A percentile compares a stretch with the other conserved stretches of the same genome.
Evolutionary conservation across 805 yeast species (phyloP).

Genomic region (Yarrowia porcina): DNA sequence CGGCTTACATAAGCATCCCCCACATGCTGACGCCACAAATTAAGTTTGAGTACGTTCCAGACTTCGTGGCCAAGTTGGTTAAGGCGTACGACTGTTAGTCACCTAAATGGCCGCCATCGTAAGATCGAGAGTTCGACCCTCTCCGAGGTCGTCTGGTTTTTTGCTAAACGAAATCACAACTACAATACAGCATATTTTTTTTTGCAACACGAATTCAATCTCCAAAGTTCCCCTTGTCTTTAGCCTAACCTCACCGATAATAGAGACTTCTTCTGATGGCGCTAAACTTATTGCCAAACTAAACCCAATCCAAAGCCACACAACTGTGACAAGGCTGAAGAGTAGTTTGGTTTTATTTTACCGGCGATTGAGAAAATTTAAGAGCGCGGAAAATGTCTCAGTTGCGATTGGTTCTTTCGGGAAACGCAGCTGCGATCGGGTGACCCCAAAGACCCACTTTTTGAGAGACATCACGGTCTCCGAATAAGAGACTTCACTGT

Average conservation of each 20-base stretch:
- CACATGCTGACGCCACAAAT: background rate
- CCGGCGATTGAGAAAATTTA: background rate
- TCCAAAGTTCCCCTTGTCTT: no score
- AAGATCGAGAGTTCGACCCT: conserved; percentile 26
- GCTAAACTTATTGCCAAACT: background rate
- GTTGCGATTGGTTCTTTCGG: background rate
- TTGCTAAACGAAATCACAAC: background rate
- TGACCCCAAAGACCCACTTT: background rate
- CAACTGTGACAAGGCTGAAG: background rate
- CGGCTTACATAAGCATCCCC: background rate
- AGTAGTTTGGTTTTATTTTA: background rate
- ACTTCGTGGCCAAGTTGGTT: conserved; percentile 26
- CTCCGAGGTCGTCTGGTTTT: conserved; percentile 25
- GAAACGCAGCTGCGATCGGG: background rate
- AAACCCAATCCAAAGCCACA: conserved; percentile 2
- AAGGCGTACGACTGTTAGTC: conserved; percentile 26
- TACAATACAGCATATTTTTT: no score
- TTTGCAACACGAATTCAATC: no score
- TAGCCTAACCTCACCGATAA: no score
- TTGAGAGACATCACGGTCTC: background rate
- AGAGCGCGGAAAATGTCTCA: background rate
- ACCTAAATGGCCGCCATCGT: conserved; percentile 25
- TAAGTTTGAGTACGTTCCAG: background rate
- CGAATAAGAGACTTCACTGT: background rate
- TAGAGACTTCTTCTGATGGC: background rate